Percentiles rank a stretch among this genome's conserved stretches.
Evolutionary conservation across 2,329 filamentous ascomycete species (phyloP).

Genomic region (Calonectria leucothoes): DNA sequence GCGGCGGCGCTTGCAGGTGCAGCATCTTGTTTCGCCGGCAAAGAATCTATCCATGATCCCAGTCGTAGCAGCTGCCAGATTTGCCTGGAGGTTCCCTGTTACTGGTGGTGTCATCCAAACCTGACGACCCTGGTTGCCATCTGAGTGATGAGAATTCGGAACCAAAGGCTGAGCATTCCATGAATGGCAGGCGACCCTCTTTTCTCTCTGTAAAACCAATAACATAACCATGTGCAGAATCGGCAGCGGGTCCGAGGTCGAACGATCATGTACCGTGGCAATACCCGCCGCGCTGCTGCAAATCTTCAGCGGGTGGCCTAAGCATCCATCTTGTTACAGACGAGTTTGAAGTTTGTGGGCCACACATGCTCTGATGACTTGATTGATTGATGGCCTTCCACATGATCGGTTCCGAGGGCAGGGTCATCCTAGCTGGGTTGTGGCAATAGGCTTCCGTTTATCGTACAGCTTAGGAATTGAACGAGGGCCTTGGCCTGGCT

Average conservation of each 20-base stretch:
- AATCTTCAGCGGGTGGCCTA: background rate
- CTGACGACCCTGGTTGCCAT: background rate
- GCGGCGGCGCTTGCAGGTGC: background rate
- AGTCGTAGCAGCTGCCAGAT: background rate
- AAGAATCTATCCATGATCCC: background rate
- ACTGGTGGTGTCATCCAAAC: background rate
- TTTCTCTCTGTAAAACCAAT: background rate
- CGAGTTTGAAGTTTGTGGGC: slow-evolving; percentile 19
- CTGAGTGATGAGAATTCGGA: background rate
- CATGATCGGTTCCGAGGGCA: background rate
- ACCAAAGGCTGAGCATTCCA: background rate
- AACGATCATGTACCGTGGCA: background rate
- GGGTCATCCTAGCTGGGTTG: background rate
- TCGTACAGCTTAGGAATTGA: background rate
- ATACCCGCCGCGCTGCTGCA: background rate
- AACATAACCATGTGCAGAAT: background rate
- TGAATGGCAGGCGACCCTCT: background rate
- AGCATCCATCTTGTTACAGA: slow-evolving; percentile 15
- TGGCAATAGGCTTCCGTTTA: slow-evolving; percentile 9
- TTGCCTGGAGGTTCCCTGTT: background rate
- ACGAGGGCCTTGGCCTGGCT: background rate
- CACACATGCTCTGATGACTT: background rate
- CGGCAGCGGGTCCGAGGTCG: background rate
- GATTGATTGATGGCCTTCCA: background rate
- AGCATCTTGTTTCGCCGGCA: background rate